Conservation (phyloP, 192 early-diverging fungal genomes). For the Podila epigama region DNA sequence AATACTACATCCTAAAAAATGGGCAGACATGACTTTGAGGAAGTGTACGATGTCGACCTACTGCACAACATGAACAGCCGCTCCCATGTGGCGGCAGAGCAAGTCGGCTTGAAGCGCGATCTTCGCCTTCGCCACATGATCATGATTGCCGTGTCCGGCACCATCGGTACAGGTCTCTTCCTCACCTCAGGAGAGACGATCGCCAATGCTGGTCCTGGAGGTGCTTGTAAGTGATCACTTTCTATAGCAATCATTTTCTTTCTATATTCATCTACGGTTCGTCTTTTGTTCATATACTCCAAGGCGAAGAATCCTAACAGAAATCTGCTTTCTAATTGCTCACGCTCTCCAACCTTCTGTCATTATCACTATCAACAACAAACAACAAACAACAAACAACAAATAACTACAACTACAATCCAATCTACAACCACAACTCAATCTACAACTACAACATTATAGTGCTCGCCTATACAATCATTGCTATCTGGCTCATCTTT, state of each 20-base stretch:
- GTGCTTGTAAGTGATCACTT: conserved; percentile 56
- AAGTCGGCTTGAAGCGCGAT: conserved; percentile 57
- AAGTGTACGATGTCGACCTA: conserved; percentile 28
- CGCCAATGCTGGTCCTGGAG: conserved; percentile 77
- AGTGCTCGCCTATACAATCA: conserved; percentile 72
- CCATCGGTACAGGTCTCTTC: conserved; percentile 82
- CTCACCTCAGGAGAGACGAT: conserved; percentile 79
- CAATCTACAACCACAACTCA: too few relatives aligned
- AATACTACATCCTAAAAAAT: background rate
- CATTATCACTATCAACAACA: background rate
- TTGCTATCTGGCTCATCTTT: conserved; percentile 72
- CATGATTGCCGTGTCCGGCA: conserved; percentile 82
- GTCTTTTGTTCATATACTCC: background rate
- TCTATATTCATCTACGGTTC: too few relatives aligned
- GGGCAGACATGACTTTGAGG: conserved; percentile 12
- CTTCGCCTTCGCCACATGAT: conserved; percentile 67
- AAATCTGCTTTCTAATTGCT: background rate
- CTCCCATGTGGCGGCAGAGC: conserved; percentile 57
- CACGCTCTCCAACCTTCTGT: background rate
- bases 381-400: too few relatives aligned
- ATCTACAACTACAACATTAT: too few relatives aligned
- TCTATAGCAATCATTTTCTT: too few relatives aligned
- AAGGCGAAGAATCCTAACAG: background rate
- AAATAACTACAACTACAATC: too few relatives aligned
- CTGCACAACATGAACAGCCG: conserved; percentile 41